Evolutionary conservation across 202 grass and related monocot genomes (phyloP), one percentile per base, ranked within the genome.

Genomic region (Setaria italica): DNA sequence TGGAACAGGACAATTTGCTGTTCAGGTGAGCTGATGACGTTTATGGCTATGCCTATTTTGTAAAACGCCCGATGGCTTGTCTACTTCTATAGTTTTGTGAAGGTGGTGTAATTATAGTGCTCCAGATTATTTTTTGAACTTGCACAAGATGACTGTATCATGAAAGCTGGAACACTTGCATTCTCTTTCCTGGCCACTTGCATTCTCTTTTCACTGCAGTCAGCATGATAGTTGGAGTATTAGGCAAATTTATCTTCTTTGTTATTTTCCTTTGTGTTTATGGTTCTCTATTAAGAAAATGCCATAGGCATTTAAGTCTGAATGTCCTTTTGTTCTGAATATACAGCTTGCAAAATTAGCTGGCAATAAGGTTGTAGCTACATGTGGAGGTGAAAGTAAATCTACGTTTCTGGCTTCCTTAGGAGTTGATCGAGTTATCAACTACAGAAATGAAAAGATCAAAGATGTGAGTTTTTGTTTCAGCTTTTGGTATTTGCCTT

Each of bases 1-100:
- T 87, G 95, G 95, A 82, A 97, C 95, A 59, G 95, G 95, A 84
- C 95, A 97, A 88, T 97, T 97, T 87, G 91, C 92, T 60, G 92
- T 97, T 69, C 95, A 97, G 89, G 95, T 97, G 49, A 88, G 82
- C 77, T 77, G 54, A 66, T 84, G 57, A 45, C 62, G 76, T 64
- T 81, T 84, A 25, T 73, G 73, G 58, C 33, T 59, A 78, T 84
- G 19, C 68, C 35, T 48, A 71, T 73, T 73, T 73, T 35, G 76
- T 87, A 53, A 70, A 62, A 79, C 83, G 77, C 43, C 79, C 55
- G 20, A 48, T 54, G 78, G 0, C 46, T 42, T 12, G 79, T 62
- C 33, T 78, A 74, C 48, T 50, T 84, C 9, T 43, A 64, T 77
- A 79, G 14, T 87, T 87, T 39, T 47, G 58, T 59, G 39, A 48